phyloP scores from a whole-genome alignment of 208 protist species.

The Leishmania amazonensis region DNA sequence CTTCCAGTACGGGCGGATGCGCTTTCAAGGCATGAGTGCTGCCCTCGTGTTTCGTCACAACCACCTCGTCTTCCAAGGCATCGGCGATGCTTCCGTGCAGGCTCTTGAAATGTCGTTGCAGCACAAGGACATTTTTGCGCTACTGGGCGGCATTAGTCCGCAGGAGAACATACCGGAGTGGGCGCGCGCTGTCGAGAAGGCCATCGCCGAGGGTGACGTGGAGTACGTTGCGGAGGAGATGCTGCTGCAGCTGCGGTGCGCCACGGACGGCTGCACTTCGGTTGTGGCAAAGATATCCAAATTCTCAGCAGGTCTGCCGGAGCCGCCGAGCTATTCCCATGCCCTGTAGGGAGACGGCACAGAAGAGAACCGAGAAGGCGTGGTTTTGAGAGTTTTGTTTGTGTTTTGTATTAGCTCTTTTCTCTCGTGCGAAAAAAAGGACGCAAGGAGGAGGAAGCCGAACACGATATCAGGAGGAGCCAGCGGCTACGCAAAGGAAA shows the following conservation, averaged over 20 bases:
- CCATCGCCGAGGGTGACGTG: constrained; percentile 39
- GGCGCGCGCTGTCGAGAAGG: constrained; percentile 22
- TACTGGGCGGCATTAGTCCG: constrained; percentile 49
- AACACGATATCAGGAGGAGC: background rate
- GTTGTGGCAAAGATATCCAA: constrained; percentile 45
- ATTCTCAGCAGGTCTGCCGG: constrained; percentile 39
- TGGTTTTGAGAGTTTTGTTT: background rate
- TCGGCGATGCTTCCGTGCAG: constrained; percentile 51
- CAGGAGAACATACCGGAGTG: constrained; percentile 33
- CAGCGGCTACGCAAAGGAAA: constrained; percentile 1
- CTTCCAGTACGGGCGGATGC: constrained; percentile 35
- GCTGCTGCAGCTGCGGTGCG: constrained; percentile 46
- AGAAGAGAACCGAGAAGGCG: background rate
- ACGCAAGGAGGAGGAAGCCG: background rate
- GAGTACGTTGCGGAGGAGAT: constrained; percentile 86
- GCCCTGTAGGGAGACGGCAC: constrained; percentile 9
- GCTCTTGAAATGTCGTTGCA: constrained; percentile 51
- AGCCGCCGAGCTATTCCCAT: constrained; percentile 41
- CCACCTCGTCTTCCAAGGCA: constrained; percentile 60
- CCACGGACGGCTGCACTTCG: constrained; percentile 31
- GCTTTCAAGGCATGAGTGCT: constrained; percentile 46
- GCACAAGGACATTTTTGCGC: constrained; percentile 54
- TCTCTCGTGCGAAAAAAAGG: background rate
- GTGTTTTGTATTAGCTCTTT: background rate
- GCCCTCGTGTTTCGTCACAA: constrained; percentile 58